These are phyloP conservation scores for Syzygium jambos DNA, from an alignment of 345 rosid genomes.

Conservation along the genomic window DNA sequence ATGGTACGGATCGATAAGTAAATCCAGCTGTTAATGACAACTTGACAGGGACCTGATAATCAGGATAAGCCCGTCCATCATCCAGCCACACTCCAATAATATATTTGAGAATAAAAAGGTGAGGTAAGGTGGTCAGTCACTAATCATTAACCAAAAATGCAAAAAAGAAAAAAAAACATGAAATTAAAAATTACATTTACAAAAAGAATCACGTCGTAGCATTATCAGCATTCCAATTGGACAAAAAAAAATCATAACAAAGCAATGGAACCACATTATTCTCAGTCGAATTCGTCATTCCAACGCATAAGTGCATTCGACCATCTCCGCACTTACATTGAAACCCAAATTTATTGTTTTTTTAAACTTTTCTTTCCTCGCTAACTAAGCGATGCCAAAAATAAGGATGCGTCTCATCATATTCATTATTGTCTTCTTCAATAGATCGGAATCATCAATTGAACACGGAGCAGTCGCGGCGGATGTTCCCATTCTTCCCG, in stretches of 20 bases:
- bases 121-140: background rate
- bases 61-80: background rate
- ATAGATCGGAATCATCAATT: conserved; percentile 10
- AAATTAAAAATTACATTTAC: background rate
- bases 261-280: background rate
- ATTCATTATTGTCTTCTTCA: background rate
- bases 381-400: background rate
- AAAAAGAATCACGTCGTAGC: background rate
- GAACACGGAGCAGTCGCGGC: conserved; percentile 41
- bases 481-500: conserved; percentile 48
- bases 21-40: background rate
- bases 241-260: background rate
- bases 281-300: background rate
- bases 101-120: background rate
- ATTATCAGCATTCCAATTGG: background rate
- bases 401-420: background rate
- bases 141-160: background rate
- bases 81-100: background rate
- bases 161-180: background rate
- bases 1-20: background rate
- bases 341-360: background rate
- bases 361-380: background rate
- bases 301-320: background rate
- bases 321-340: background rate
- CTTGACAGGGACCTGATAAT: background rate